Base-by-base conservation (phyloP, 441 rosid species). In the Mallotus japonicus region DNA sequence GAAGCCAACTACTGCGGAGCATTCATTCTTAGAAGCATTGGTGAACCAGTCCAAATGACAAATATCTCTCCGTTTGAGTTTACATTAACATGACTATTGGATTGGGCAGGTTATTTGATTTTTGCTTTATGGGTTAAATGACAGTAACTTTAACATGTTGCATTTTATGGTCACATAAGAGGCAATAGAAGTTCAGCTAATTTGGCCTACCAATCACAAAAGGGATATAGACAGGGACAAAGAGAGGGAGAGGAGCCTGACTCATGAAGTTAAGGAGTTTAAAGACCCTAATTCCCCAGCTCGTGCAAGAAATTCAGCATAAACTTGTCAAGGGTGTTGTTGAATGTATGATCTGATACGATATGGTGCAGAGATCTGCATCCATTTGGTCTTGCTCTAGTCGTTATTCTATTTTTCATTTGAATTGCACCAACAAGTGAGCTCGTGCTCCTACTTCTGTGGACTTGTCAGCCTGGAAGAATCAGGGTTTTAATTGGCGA, bases 341-440 rank as follows among this genome's bases (percentile, higher is more conserved):
- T 32, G 98, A 96, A 85, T 96, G 99, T 80, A 93, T 96, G 99
- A 96, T 96, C 73, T 93, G 99, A 76, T 96, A 90, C 65, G 99
- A 96, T 62, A 92, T 87, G 95, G 98, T 96, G 76, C 71, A 87
- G 50, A 84, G 99, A 77, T 81, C 92, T 60, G 96, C 95, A 0
- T 67, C 95, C 17, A 74, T 92, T 61, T 96, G 98, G 98, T 92
- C 99, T 67, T 93, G 99, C 79, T 88, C 96, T 0, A 96, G 97
- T 84, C 93, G 98, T 80, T 96, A 83, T 75, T 91, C 98, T 8
- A 92, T 96, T 67, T 96, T 96, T 72, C 98, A 96, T 82, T 82
- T 96, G 84, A 89, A 77, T 80, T 93, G 99, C 79, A 91, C 88
- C 73, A 96, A 91, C 92, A 96, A 83, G 76, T 96, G 98, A 98